These are phyloP conservation scores for Aspergillus sp. DNA, from an alignment of 2,329 filamentous ascomycete species.

Conservation along the genomic window DNA sequence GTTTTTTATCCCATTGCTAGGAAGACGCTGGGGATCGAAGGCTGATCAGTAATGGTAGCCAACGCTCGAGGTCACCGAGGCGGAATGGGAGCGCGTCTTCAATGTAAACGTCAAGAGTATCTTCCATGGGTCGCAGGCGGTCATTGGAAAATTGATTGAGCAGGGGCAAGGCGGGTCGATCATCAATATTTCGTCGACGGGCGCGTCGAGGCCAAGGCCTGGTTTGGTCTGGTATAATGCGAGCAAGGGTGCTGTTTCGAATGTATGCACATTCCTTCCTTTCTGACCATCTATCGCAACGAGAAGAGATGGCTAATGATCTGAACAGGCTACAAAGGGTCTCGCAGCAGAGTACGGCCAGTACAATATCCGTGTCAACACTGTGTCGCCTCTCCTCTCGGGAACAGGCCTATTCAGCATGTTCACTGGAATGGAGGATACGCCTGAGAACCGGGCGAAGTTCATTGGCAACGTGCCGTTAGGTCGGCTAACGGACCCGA, in stretches of 20 bases:
- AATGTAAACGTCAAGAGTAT: conserved; percentile 51
- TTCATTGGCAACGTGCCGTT: conserved; percentile 51
- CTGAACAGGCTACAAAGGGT: conserved; percentile 62
- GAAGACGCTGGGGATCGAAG: neutral
- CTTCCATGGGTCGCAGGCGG: conserved; percentile 39
- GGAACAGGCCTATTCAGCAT: conserved; percentile 65
- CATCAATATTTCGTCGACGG: conserved; percentile 52
- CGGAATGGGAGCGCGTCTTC: conserved; percentile 50
- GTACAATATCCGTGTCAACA: conserved; percentile 73
- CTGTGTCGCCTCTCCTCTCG: conserved; percentile 70
- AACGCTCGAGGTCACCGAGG: conserved; percentile 47
- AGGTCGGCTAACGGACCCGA: conserved; percentile 48
- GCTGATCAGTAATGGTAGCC: conserved; percentile 30
- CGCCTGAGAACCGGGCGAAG: conserved; percentile 49
- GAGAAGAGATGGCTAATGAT: neutral
- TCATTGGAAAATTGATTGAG: conserved; percentile 43
- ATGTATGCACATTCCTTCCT: conserved; percentile 34
- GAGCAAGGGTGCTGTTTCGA: conserved; percentile 50
- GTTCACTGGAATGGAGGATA: conserved; percentile 49
- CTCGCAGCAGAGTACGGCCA: conserved; percentile 75
- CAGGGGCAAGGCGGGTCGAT: conserved; percentile 48
- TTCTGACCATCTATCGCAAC: neutral
- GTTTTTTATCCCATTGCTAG: neutral
- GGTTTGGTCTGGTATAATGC: conserved; percentile 54
- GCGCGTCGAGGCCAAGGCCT: conserved; percentile 46